Evolutionary conservation across 163 green algal genomes (phyloP).

Genomic region (Dunaliella salina): DNA sequence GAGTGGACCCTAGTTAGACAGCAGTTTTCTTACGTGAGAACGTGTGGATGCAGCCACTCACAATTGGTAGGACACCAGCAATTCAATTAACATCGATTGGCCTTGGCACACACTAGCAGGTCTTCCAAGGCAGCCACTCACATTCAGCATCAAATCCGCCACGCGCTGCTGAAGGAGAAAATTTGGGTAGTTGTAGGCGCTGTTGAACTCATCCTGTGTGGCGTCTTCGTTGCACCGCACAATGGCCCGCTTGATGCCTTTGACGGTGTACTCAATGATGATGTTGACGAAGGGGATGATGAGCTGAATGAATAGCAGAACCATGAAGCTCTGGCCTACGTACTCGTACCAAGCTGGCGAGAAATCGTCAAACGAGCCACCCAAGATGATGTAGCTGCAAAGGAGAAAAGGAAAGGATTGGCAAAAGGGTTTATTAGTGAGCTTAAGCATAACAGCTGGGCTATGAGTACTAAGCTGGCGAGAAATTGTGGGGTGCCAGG

Average conservation of each 20-base stretch:
- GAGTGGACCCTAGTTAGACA: too few species aligned
- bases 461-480: too few species aligned
- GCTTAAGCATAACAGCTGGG: too few species aligned
- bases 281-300: conserved; percentile 3
- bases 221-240: neutral
- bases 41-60: too few species aligned
- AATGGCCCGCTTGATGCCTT: neutral
- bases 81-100: too few species aligned
- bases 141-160: neutral
- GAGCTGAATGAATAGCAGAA: conserved; percentile 1
- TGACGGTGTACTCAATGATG: neutral
- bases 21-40: too few species aligned
- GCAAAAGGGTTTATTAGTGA: too few species aligned
- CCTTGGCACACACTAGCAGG: too few species aligned
- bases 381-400: neutral
- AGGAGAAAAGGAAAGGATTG: too few species aligned
- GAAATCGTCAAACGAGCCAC: neutral
- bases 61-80: too few species aligned
- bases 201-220: neutral
- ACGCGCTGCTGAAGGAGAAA: neutral
- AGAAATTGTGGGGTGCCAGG: too few species aligned
- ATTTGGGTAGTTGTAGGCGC: neutral
- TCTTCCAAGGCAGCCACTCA: too few species aligned
- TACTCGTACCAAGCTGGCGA: neutral
- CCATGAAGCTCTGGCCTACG: neutral